These are phyloP conservation scores for Alternaria sp. DNA, from an alignment of 2,329 filamentous ascomycete species.

Conservation along the genomic window DNA sequence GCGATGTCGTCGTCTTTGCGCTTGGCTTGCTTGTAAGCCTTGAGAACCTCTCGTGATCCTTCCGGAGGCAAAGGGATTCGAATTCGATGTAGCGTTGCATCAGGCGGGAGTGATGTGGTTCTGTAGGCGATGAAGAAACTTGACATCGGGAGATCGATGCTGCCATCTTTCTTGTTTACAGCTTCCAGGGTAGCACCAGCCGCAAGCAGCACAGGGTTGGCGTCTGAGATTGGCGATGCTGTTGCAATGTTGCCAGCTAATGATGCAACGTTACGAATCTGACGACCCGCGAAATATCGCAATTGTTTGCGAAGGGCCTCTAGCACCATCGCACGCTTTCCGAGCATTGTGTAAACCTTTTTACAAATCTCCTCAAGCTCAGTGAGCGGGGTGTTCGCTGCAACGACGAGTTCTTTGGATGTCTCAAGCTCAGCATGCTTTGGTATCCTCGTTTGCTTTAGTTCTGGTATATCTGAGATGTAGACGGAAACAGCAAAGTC, in stretches of 20 bases:
- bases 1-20: conserved; percentile 97
- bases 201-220: conserved; percentile 90
- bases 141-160: conserved; percentile 70
- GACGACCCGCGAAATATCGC: conserved; percentile 89
- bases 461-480: conserved; percentile 86
- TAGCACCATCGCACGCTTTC: conserved; percentile 44
- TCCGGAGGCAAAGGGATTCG: conserved; percentile 73
- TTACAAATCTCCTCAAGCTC: conserved; percentile 86
- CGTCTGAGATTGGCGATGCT: conserved; percentile 91
- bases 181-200: conserved; percentile 80
- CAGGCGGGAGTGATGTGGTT: conserved; percentile 75
- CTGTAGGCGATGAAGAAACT: conserved; percentile 91
- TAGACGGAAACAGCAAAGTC: conserved; percentile 89
- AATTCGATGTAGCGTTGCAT: conserved; percentile 83
- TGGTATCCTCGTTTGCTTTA: conserved; percentile 66
- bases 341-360: conserved; percentile 64
- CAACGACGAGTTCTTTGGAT: conserved; percentile 68
- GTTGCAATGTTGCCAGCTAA: conserved; percentile 92
- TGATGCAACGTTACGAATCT: conserved; percentile 94
- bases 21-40: conserved; percentile 94
- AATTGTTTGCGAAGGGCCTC: conserved; percentile 87
- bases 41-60: conserved; percentile 76
- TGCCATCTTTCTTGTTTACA: conserved; percentile 69
- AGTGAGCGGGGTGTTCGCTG: conserved; percentile 88
- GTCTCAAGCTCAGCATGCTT: conserved; percentile 34